Base-by-base conservation (phyloP, 1,139 yeast species). In the Cylindricascospora bacillispora region DNA sequence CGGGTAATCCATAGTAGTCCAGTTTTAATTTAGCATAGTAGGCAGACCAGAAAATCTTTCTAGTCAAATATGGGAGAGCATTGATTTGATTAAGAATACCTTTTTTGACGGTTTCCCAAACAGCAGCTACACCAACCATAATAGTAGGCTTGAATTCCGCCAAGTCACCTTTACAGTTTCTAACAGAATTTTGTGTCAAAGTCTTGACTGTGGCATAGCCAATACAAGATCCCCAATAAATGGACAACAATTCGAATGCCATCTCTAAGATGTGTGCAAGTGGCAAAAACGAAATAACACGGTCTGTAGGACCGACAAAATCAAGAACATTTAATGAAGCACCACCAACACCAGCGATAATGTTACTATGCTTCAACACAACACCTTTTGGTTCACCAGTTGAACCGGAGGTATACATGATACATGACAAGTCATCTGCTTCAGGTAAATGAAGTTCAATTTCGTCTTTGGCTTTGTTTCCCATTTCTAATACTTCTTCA, bases 321-420 rank as follows among this genome's bases (percentile, higher is more conserved):
- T 63, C 61, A 31, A 67, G 65, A 33, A 85, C 74, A 45, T 71
- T 69, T 29, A 73, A 63, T 23, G 79, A 59, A 34, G 80, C 74
- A 58, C 98, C 98, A 35, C 77, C 92, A 24, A 81, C 57, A 47
- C 93, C 94, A 11, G 93, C 80, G 32, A 86, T 58, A 28, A 89
- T 67, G 54, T 85, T 85, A 35, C 60, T 65, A 49, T 89, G 92
- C 31, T 74, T 68, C 43, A 92, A 63, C 21, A 81, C 83, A 24
- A 89, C 99, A 60, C 99, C 99, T 65, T 89, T 89, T 49, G 98
- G 98, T 39, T 77, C 76, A 48, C 98, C 98, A 11, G 98, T 86
- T 10, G 95, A 83, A 33, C 99, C 99, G 1, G 97, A 86, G 14
- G 99, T 89, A 66, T 89, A 89, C 97, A 92, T 89, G 53, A 89